Conservation (phyloP, 106 monocot species). For the Apostasia ramifera region DNA sequence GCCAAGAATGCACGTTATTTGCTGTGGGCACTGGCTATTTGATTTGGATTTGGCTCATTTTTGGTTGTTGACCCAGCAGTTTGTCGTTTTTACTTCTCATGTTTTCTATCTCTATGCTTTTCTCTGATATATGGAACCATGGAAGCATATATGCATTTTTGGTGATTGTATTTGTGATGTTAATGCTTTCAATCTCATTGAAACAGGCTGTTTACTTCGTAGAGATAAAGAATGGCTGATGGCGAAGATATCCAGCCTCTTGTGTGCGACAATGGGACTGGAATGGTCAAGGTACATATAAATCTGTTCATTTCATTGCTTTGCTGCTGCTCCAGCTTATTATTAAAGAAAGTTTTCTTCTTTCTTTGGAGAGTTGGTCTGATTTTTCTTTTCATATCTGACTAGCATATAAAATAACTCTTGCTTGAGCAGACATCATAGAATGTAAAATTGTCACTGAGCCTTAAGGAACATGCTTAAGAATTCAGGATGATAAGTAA, state of each 20-base stretch:
- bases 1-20: not conserved
- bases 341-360: not conserved
- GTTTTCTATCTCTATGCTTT: not conserved
- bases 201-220: not conserved
- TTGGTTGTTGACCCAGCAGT: no score
- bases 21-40: not conserved
- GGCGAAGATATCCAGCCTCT: constrained; percentile 28
- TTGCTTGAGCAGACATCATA: no score
- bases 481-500: not conserved
- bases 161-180: not conserved
- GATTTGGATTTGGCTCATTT: no score
- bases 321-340: not conserved
- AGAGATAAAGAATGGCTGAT: constrained; percentile 15
- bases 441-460: no score
- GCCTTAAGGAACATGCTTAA: no score
- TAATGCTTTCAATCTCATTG: not conserved
- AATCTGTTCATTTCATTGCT: not conserved
- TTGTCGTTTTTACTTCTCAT: not conserved
- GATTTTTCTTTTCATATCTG: no score
- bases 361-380: not conserved
- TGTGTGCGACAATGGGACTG: constrained; percentile 30
- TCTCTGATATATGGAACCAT: not conserved
- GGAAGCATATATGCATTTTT: not conserved
- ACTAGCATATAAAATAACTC: no score
- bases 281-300: constrained; percentile 28